These are phyloP conservation scores for Phyllosticta citriasiana DNA, from an alignment of 2,329 filamentous ascomycete genomes.

Conservation along the genomic window DNA sequence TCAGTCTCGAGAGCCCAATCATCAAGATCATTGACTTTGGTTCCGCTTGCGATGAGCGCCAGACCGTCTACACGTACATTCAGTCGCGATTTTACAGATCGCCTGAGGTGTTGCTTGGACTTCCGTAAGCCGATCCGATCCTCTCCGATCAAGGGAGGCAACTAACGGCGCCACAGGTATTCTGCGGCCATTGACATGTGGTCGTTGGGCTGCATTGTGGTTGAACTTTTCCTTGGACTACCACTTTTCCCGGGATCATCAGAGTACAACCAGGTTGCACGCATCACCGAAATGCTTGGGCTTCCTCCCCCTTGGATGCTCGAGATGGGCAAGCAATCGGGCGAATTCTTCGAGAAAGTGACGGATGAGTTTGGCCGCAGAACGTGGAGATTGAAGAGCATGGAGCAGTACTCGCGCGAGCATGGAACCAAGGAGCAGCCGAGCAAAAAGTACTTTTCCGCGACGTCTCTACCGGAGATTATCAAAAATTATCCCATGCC, in stretches of 20 bases:
- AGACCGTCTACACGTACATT: conserved; percentile 98
- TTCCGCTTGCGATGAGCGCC: conserved; percentile 93
- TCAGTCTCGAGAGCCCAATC: conserved; percentile 83
- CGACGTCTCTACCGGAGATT: conserved; percentile 87
- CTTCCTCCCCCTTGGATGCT: conserved; percentile 98
- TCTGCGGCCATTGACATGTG: conserved; percentile 99
- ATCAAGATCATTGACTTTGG: conserved; percentile 99
- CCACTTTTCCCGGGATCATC: conserved; percentile 94
- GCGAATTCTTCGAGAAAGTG: conserved; percentile 91
- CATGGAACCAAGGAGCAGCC: conserved; percentile 96
- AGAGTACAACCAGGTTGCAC: conserved; percentile 95
- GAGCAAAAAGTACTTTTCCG: conserved; percentile 99
- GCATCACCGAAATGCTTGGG: conserved; percentile 96
- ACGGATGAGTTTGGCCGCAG: conserved; percentile 87
- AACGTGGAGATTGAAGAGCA: conserved; percentile 85
- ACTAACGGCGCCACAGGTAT: conserved; percentile 44
- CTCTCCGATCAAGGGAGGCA: not conserved
- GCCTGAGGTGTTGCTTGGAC: conserved; percentile 85
- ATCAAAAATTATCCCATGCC: conserved; percentile 98
- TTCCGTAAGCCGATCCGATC: conserved; percentile 47
- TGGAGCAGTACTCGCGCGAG: conserved; percentile 96
- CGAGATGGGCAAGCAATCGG: conserved; percentile 95
- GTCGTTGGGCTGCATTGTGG: conserved; percentile 96
- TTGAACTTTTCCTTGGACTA: conserved; percentile 89
- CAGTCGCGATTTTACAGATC: conserved; percentile 97